Evolutionary conservation across 2,329 filamentous ascomycete genomes (phyloP).

Genomic region (Didymella pomorum): DNA sequence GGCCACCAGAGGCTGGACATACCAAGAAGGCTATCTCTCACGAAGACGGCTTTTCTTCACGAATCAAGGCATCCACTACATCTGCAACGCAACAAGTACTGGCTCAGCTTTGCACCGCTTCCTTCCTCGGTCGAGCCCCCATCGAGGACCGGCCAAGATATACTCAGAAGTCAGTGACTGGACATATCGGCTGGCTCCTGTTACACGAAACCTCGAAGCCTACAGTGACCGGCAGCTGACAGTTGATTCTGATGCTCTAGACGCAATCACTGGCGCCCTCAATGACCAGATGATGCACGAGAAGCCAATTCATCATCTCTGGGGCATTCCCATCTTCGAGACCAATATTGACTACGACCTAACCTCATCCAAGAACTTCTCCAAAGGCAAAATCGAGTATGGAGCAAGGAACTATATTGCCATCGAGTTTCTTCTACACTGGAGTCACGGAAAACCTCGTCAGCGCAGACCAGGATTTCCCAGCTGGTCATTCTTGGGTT

Average conservation of each 20-base stretch:
- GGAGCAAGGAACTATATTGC: too few relatives aligned
- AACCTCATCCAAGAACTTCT: too few relatives aligned
- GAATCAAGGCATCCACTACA: not conserved
- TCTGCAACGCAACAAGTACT: not conserved
- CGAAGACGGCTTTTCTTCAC: constrained; percentile 2
- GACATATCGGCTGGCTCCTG: not conserved
- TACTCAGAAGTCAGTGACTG: constrained; percentile 1
- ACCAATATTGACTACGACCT: too few relatives aligned
- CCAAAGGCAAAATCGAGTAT: too few relatives aligned
- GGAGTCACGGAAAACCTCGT: too few relatives aligned
- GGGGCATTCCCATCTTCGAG: not conserved
- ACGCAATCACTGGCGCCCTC: not conserved
- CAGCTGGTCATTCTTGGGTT: not conserved
- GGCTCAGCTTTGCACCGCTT: not conserved
- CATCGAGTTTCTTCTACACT: too few relatives aligned
- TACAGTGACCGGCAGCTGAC: not conserved
- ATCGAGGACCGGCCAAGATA: not conserved
- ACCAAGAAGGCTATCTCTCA: constrained; percentile 6
- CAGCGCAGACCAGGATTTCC: too few relatives aligned
- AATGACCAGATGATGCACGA: not conserved
- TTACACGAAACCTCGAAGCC: not conserved
- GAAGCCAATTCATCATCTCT: not conserved
- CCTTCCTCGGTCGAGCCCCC: not conserved
- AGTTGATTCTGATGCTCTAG: not conserved
- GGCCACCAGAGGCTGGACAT: constrained; percentile 4